phyloP scores from a whole-genome alignment of 2,329 filamentous ascomycete species.

The Orbilia quercus region DNA sequence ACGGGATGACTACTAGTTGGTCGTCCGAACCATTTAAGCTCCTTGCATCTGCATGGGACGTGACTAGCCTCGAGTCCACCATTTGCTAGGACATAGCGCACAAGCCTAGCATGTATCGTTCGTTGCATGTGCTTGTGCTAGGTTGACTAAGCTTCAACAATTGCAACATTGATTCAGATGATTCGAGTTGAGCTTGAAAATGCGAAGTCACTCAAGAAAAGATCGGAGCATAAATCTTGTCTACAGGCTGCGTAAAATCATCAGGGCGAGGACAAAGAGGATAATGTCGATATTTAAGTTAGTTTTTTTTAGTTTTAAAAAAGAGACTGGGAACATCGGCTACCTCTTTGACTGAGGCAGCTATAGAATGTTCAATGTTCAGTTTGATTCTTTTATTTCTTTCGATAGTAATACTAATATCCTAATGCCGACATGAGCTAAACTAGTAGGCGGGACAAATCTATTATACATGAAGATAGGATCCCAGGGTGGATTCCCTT shows the following conservation, averaged over 20 bases:
- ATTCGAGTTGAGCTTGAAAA: too few relatives aligned
- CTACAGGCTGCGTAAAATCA: too few relatives aligned
- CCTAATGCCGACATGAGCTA: slow-evolving; percentile 3
- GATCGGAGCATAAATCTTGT: too few relatives aligned
- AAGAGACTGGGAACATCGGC: slow-evolving; percentile 22
- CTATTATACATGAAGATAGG: slow-evolving; percentile 55
- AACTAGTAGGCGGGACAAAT: slow-evolving; percentile 20
- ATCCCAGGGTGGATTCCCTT: slow-evolving; percentile 9
- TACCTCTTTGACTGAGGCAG: slow-evolving; percentile 36
- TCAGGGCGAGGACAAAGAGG: too few relatives aligned
- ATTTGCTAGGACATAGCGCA: not conserved
- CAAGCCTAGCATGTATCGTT: too few relatives aligned
- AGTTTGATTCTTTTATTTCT: slow-evolving; percentile 6
- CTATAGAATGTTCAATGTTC: slow-evolving; percentile 16
- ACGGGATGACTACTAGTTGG: not conserved
- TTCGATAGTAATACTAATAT: slow-evolving; percentile 2
- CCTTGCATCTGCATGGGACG: too few relatives aligned
- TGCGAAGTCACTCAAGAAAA: too few relatives aligned
- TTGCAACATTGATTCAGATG: too few relatives aligned
- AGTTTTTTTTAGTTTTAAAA: slow-evolving; percentile 1
- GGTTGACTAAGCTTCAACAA: too few relatives aligned
- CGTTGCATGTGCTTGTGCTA: too few relatives aligned
- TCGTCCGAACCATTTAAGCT: slow-evolving; percentile 8
- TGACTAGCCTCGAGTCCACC: not conserved
- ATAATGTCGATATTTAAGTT: too few relatives aligned